These are phyloP conservation scores for Sequoiadendron giganteum DNA, from an alignment of 75 land plant genomes.

Conservation along the genomic window DNA sequence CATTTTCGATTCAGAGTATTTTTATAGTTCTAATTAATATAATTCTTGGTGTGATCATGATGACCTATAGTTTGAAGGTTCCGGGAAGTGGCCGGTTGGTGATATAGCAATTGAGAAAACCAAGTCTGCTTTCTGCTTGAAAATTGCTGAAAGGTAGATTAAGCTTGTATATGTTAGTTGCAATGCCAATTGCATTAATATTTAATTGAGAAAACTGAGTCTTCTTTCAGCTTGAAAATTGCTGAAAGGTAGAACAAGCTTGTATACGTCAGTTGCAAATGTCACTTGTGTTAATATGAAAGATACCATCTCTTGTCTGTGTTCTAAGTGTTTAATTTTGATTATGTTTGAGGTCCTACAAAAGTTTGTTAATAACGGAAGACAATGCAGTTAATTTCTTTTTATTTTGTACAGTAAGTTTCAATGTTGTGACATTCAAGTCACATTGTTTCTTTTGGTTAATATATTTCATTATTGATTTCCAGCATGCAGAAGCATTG, in stretches of 20 bases:
- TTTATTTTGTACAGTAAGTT: background rate
- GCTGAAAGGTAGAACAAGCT: slow-evolving; percentile 60
- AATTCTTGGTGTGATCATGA: slow-evolving; percentile 10
- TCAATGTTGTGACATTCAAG: background rate
- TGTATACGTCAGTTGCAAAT: background rate
- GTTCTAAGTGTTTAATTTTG: background rate
- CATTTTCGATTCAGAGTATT: background rate
- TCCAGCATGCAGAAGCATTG: slow-evolving; percentile 62
- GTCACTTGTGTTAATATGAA: background rate
- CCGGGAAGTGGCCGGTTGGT: slow-evolving; percentile 93
- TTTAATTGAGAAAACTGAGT: slow-evolving; percentile 70
- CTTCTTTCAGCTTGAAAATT: slow-evolving; percentile 83
- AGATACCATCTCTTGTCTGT: background rate
- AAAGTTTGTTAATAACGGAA: slow-evolving; percentile 12
- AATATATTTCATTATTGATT: slow-evolving; percentile 1
- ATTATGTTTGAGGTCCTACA: background rate
- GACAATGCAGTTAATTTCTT: background rate
- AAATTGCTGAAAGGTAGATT: slow-evolving; percentile 85
- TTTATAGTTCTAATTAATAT: background rate
- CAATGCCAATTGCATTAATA: background rate
- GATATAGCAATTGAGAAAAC: slow-evolving; percentile 73
- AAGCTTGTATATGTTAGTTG: background rate
- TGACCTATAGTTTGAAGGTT: slow-evolving; percentile 79
- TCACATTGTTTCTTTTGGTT: background rate
- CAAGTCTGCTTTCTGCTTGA: slow-evolving; percentile 79